Evolutionary conservation across 2,329 filamentous ascomycete species (phyloP), one percentile per base, ranked within the genome.

Genomic region (Karstenula rhodostoma): DNA sequence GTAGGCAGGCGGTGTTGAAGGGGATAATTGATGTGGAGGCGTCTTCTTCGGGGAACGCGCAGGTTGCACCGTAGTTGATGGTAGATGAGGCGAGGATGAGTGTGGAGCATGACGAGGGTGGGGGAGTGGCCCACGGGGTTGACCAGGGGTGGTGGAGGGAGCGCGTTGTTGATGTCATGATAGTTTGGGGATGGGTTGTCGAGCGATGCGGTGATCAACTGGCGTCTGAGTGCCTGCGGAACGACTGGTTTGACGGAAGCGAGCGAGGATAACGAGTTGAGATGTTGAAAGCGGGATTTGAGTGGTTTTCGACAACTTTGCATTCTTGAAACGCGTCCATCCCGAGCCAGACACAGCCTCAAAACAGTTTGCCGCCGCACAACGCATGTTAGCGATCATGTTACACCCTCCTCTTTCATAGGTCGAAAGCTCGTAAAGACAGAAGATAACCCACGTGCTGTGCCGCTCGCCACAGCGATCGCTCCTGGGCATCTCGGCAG

Each of bases 1-100:
- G 69, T 25, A 71, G 57, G 46, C 67, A 71, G 2, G 64, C 67
- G 0, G 65, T 84, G 73, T 96, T 91, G 66, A 96, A 91, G 10
- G 96, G 79, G 67, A 15, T 40, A 4, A 29, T 29, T 29, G 96
- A 96, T 0, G 93, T 93, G 7, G 93, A 91, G 15, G 92, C 93
- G 67, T 97, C 96, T 29, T 88, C 80, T 67, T 87, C 88, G 58
- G 88, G 84, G 70, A 97, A 97, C n/a, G 94, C 80, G 23, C 92
- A 92, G 0, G 90, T 93, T 76, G 96, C 94, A 0, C 93, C 93
- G 92, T 93, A 97, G 17, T 65, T 58, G 7, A 68, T 55, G 10
- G 47, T 57, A 47, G 59, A 61, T 35, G 52, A 44, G 42, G 61
- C 43, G 15, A 60, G 65, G 50, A 65, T 67, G 7, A 70, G 63